Conservation (phyloP, 768 basidiomycete species). For the Termitomyces sp. region DNA sequence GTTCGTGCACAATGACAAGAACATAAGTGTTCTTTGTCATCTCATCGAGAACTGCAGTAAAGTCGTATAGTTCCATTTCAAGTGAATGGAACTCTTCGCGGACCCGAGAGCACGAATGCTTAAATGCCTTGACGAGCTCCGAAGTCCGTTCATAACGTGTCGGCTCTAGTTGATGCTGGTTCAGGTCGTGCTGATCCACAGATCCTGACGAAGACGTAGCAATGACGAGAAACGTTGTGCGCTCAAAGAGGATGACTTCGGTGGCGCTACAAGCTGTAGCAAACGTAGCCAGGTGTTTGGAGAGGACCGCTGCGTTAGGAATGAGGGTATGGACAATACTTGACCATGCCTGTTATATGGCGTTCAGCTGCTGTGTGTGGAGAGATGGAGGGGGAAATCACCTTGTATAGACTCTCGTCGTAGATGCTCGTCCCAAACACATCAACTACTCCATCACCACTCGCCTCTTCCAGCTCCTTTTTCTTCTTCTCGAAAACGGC, state of each 20-base stretch:
- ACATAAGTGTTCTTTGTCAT: conserved; percentile 94
- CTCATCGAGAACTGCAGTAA: conserved; percentile 87
- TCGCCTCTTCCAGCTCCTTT: conserved; percentile 68
- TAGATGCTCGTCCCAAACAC: conserved; percentile 96
- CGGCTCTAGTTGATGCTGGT: conserved; percentile 49
- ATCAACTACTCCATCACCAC: conserved; percentile 54
- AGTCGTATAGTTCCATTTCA: conserved; percentile 82
- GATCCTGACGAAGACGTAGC: conserved; percentile 57
- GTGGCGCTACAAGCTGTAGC: conserved; percentile 85
- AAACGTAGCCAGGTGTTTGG: conserved; percentile 82
- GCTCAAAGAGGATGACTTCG: conserved; percentile 95
- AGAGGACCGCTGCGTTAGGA: conserved; percentile 88
- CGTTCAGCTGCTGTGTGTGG: neutral
- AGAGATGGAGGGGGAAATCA: conserved; percentile 21
- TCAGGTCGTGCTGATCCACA: conserved; percentile 22
- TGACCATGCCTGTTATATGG: conserved; percentile 82
- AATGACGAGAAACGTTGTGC: conserved; percentile 97
- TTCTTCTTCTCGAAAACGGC: conserved; percentile 67
- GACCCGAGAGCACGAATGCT: conserved; percentile 82
- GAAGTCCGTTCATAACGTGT: conserved; percentile 85
- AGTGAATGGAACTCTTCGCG: conserved; percentile 83
- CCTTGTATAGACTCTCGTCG: conserved; percentile 96
- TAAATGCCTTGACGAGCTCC: conserved; percentile 94
- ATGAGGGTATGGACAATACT: conserved; percentile 95
- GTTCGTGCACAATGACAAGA: conserved; percentile 84